phyloP scores from a whole-genome alignment of 768 basidiomycete species.

The Hygrophoropsis aurantiaca region DNA sequence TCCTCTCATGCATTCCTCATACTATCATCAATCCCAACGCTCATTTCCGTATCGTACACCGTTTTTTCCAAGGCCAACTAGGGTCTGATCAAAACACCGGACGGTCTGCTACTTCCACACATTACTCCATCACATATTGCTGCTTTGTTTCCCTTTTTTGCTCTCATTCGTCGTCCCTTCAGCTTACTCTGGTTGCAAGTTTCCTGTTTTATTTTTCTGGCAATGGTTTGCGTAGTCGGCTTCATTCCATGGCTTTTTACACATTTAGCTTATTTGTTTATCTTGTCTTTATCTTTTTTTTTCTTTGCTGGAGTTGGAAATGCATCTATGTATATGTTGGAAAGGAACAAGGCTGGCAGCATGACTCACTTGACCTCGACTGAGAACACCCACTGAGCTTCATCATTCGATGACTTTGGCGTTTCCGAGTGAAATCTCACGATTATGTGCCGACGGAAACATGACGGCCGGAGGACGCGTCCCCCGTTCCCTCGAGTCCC shows the following conservation, averaged over 20 bases:
- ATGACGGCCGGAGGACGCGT: background rate
- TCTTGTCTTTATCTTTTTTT: constrained; percentile 30
- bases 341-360: constrained; percentile 2
- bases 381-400: no score
- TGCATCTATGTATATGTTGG: constrained; percentile 29
- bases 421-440: background rate
- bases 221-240: constrained; percentile 3
- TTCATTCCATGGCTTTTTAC: constrained; percentile 3
- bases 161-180: background rate
- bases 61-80: constrained; percentile 8
- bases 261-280: constrained; percentile 27
- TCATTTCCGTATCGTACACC: constrained; percentile 30
- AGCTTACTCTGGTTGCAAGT: background rate
- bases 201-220: constrained; percentile 3
- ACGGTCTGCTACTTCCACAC: constrained; percentile 19
- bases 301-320: constrained; percentile 14
- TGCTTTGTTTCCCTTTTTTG: background rate
- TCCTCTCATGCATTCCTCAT: constrained; percentile 14
- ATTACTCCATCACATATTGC: constrained; percentile 1
- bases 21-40: constrained; percentile 20
- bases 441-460: background rate
- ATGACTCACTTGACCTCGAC: no score
- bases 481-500: background rate
- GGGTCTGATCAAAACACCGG: constrained; percentile 21
- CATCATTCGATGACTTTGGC: background rate